Evolutionary conservation across 1,139 yeast genomes (phyloP).

Genomic region (Blastobotrys persicus): DNA sequence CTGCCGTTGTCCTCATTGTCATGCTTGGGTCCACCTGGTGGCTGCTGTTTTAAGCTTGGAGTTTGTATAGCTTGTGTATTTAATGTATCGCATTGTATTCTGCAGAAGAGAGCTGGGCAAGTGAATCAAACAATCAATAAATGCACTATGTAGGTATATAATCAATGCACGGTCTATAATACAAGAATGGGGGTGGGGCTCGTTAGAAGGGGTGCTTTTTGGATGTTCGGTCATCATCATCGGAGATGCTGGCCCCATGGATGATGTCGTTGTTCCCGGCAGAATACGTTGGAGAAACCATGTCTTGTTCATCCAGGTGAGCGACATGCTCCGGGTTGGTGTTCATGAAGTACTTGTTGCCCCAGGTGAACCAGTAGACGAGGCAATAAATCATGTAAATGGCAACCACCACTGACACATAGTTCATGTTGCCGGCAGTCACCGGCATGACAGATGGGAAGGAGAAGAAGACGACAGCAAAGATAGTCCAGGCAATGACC

Average conservation of each 20-base stretch:
- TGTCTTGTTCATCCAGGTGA: neutral
- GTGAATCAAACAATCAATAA: no score
- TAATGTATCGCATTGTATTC: no score
- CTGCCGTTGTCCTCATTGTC: constrained; percentile 67
- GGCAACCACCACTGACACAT: constrained; percentile 31
- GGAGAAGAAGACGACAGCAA: constrained; percentile 61
- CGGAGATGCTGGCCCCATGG: neutral
- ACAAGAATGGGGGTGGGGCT: no score
- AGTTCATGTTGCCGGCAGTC: constrained; percentile 66
- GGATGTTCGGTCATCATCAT: no score
- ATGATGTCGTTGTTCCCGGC: neutral
- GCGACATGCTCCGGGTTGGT: constrained; percentile 5
- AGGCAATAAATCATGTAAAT: constrained; percentile 14
- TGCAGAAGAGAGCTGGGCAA: no score
- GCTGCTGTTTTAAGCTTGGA: constrained; percentile 51
- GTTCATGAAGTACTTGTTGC: constrained; percentile 13
- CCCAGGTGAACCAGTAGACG: constrained; percentile 15
- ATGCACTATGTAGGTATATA: no score
- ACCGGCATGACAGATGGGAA: constrained; percentile 74
- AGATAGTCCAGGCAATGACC: constrained; percentile 59
- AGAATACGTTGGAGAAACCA: neutral
- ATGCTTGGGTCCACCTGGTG: constrained; percentile 68
- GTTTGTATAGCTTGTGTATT: neutral
- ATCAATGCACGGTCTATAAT: no score
- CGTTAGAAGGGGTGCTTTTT: no score